Evolutionary conservation across 2,329 filamentous ascomycete species (phyloP).

Genomic region (Colletotrichum simmondsii): DNA sequence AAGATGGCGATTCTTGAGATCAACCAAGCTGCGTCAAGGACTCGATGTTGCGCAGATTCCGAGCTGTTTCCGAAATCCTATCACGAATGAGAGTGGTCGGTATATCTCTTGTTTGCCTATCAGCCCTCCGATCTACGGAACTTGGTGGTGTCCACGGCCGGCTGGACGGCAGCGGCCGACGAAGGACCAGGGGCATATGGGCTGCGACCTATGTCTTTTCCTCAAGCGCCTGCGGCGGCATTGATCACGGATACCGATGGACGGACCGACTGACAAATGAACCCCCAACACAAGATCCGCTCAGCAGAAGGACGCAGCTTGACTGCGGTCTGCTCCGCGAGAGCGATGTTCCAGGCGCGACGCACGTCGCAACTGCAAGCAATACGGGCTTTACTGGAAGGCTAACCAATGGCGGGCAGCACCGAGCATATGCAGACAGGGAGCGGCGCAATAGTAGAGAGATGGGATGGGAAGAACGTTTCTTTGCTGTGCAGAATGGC

Average conservation of each 20-base stretch:
- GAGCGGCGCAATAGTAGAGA: neutral
- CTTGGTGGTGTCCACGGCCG: constrained; percentile 9
- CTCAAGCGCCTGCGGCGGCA: constrained; percentile 32
- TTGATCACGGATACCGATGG: constrained; percentile 4
- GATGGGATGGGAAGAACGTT: neutral
- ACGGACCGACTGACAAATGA: neutral
- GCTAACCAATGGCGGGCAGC: constrained; percentile 21
- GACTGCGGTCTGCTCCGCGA: constrained; percentile 7
- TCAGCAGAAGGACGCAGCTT: neutral
- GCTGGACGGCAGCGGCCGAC: constrained; percentile 21
- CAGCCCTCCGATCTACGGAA: constrained; percentile 30
- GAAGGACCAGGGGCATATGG: constrained; percentile 12
- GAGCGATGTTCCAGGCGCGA: constrained; percentile 13
- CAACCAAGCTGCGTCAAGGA: constrained; percentile 17
- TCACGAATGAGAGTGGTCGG: neutral
- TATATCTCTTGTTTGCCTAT: constrained; percentile 1
- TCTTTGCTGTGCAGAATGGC: constrained; percentile 7
- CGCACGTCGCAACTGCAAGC: constrained; percentile 9
- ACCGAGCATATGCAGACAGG: constrained; percentile 22
- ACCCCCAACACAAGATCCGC: neutral
- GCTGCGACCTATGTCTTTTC: constrained; percentile 4
- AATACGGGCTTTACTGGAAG: constrained; percentile 10
- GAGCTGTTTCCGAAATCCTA: neutral
- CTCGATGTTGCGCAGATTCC: constrained; percentile 6
- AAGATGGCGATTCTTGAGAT: neutral